These are phyloP conservation scores for Gamsiella multidivaricata DNA, from an alignment of 192 early-diverging fungal genomes.

Conservation along the genomic window DNA sequence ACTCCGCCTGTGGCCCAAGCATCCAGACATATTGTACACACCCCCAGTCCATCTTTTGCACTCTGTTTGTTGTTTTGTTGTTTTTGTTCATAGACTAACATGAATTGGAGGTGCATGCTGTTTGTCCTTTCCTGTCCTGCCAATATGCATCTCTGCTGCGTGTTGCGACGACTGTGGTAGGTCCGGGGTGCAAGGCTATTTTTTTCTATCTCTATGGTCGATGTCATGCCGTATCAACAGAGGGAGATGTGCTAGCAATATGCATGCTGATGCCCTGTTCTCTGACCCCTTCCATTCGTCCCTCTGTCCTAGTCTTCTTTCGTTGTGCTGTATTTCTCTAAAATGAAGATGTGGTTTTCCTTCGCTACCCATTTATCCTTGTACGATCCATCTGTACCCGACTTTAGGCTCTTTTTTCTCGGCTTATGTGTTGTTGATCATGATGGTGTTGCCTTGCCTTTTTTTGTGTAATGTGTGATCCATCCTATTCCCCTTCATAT, in stretches of 20 bases:
- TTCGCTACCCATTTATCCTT: not conserved
- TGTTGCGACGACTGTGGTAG: too few species aligned
- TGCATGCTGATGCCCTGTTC: not conserved
- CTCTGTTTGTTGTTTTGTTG: constrained; percentile 9
- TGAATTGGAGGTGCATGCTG: too few species aligned
- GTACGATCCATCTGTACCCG: not conserved
- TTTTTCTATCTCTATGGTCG: not conserved
- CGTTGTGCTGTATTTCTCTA: not conserved
- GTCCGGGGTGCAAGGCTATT: not conserved
- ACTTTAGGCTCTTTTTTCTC: not conserved
- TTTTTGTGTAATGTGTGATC: too few species aligned
- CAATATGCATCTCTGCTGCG: not conserved
- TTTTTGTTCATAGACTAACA: too few species aligned
- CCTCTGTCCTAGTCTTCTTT: not conserved
- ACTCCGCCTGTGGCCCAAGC: constrained; percentile 6
- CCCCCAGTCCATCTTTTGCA: not conserved
- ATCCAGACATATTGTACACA: too few species aligned
- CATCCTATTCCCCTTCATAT: not conserved
- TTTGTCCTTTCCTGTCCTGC: not conserved
- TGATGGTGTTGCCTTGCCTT: too few species aligned
- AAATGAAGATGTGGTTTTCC: constrained; percentile 7
- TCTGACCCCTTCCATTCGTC: not conserved
- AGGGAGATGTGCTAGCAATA: not conserved
- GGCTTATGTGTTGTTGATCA: too few species aligned
- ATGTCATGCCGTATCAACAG: too few species aligned